Base-by-base conservation (phyloP, 495 filamentous ascomycete genomes). In the Xanthoparmelia taractica region DNA sequence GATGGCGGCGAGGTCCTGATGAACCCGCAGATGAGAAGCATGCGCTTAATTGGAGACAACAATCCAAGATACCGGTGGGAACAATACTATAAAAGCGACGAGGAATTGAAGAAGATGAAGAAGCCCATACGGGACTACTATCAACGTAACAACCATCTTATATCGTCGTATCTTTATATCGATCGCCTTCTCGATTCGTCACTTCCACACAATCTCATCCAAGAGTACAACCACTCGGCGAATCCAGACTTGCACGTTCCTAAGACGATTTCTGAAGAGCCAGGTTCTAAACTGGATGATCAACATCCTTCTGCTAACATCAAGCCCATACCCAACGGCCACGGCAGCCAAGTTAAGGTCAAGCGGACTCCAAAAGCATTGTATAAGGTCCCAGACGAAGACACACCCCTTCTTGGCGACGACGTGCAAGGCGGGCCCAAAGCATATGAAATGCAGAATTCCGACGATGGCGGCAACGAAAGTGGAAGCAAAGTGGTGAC, bases 151-250 rank as follows among this genome's bases (percentile, higher is more conserved):
- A 97, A 97, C 71, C 80, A 79, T 59, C 75, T 97, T 13, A 83
- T 97, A 58, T 87, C 91, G 62, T 88, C 91, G 67, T 97, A 96
- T 71, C 79, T 90, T 56, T 96, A 93, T 69, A 95, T 96, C 66
- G 92, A 97, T 73, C 82, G 87, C n/a, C 75, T 97, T 25, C 81
- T 97, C 40, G 91, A 95, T 73, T 95, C 90, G 17, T 92, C 91
- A 10, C 77, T 96, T 8, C 91, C 92, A 1, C 90, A 91, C 65
- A 84, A 88, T 69, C 77, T 97, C 20, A 84, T 97, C 58, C 89
- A 94, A 68, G 92, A 96, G 68, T 97, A 97, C 73, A 82, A 83
- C 60, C 70, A 83, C 54, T 62, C 36, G 11, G 25, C 54, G 2
- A 37, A 62, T 25, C 54, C 48, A n/a, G 38, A 55, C 31, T 67